Conservation (phyloP, 2,329 filamentous ascomycete species). For the Diaporthe capsici region DNA sequence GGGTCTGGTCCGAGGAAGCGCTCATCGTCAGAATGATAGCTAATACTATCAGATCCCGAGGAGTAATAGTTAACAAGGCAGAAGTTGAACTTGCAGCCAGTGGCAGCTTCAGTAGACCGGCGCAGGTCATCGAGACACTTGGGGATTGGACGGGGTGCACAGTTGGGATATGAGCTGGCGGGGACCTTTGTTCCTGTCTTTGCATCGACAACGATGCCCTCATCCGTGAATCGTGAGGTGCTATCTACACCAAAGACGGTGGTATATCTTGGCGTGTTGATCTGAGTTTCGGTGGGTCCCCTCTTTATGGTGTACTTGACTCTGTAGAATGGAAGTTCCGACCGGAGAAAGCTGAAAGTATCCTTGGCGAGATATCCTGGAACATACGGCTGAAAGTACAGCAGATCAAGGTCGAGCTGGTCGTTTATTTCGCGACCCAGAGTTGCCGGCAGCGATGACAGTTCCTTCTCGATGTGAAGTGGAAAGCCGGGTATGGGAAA, state of each 20-base stretch:
- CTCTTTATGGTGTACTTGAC: slow-evolving; percentile 81
- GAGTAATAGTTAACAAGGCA: slow-evolving; percentile 88
- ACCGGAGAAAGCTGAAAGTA: slow-evolving; percentile 79
- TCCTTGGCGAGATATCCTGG: slow-evolving; percentile 67
- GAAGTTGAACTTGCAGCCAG: slow-evolving; percentile 80
- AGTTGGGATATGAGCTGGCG: slow-evolving; percentile 69
- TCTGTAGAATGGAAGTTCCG: slow-evolving; percentile 81
- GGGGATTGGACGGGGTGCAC: slow-evolving; percentile 78
- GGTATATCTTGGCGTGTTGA: slow-evolving; percentile 69
- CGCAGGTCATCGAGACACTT: slow-evolving; percentile 76
- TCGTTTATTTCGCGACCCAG: slow-evolving; percentile 72
- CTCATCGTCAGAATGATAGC: slow-evolving; percentile 86
- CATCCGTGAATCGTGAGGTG: slow-evolving; percentile 70
- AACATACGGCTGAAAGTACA: slow-evolving; percentile 83
- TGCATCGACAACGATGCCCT: slow-evolving; percentile 59
- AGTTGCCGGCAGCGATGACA: slow-evolving; percentile 63
- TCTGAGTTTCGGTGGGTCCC: slow-evolving; percentile 71
- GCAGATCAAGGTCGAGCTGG: slow-evolving; percentile 78
- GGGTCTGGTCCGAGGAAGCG: slow-evolving; percentile 79
- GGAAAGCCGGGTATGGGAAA: slow-evolving; percentile 64
- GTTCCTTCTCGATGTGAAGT: slow-evolving; percentile 53
- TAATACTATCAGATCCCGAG: slow-evolving; percentile 81
- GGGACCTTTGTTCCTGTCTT: slow-evolving; percentile 56
- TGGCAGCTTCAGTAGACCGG: slow-evolving; percentile 74
- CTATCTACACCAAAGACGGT: slow-evolving; percentile 73